Evolutionary conservation across 2,329 filamentous ascomycete genomes (phyloP).

Genomic region (Amauroascus verrucosus): DNA sequence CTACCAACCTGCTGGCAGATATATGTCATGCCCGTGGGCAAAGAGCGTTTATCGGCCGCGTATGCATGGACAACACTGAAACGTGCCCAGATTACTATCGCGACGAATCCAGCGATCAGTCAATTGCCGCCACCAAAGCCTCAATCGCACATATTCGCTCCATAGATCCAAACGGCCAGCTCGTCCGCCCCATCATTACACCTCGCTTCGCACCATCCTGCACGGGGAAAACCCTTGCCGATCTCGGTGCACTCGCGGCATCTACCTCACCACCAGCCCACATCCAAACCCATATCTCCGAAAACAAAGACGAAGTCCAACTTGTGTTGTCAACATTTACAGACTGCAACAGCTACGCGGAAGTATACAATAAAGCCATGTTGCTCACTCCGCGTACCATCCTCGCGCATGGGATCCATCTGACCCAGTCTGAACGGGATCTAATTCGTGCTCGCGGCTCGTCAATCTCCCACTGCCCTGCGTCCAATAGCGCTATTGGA

Average conservation of each 20-base stretch:
- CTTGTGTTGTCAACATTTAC: conserved; percentile 65
- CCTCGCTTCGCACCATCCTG: conserved; percentile 52
- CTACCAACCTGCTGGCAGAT: conserved; percentile 84
- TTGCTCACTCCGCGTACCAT: conserved; percentile 65
- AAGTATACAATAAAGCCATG: conserved; percentile 64
- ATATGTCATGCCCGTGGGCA: conserved; percentile 73
- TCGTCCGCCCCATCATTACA: conserved; percentile 73
- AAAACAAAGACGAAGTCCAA: conserved; percentile 64
- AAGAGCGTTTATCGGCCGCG: conserved; percentile 78
- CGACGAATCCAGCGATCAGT: conserved; percentile 55
- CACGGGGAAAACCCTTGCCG: conserved; percentile 45
- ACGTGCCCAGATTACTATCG: conserved; percentile 68
- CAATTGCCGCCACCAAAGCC: conserved; percentile 46
- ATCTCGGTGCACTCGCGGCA: conserved; percentile 54
- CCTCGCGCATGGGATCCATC: conserved; percentile 74
- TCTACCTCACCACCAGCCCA: conserved; percentile 49
- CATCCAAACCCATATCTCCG: conserved; percentile 81
- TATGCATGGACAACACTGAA: conserved; percentile 74
- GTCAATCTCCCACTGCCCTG: conserved; percentile 77
- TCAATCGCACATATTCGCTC: conserved; percentile 55
- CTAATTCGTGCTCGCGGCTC: conserved; percentile 52
- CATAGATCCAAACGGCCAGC: conserved; percentile 52
- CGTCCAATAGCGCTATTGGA: conserved; percentile 72
- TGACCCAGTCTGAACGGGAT: conserved; percentile 55
- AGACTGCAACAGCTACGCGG: conserved; percentile 52